phyloP scores from a whole-genome alignment of 345 rosid species.

The Euphorbia pulcherrima region DNA sequence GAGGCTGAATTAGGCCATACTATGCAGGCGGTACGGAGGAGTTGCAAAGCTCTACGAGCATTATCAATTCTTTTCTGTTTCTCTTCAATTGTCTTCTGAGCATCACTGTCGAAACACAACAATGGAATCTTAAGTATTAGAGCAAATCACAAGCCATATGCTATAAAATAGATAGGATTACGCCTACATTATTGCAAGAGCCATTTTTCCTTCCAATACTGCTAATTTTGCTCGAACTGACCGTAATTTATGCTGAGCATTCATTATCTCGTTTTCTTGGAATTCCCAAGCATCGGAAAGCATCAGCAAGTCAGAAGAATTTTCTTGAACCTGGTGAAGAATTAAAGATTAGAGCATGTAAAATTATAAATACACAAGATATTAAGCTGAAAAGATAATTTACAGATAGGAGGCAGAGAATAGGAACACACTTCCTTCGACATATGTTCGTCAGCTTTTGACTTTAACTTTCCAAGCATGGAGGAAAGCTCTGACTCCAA shows the following conservation, averaged over 20 bases:
- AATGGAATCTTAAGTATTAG: constrained; percentile 4
- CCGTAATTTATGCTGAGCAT: constrained; percentile 62
- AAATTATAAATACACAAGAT: background rate
- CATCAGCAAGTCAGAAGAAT: constrained; percentile 35
- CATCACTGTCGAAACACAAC: constrained; percentile 44
- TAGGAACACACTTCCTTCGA: constrained; percentile 39
- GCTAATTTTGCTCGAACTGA: constrained; percentile 78
- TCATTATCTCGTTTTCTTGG: constrained; percentile 70
- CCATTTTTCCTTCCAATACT: constrained; percentile 86
- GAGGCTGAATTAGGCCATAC: constrained; percentile 85
- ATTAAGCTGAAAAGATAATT: background rate
- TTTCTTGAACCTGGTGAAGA: constrained; percentile 34
- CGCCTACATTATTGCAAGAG: constrained; percentile 63
- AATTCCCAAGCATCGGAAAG: constrained; percentile 84
- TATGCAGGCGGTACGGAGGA: constrained; percentile 62
- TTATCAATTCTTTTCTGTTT: constrained; percentile 69
- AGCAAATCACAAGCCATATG: constrained; percentile 4
- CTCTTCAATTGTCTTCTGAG: constrained; percentile 64
- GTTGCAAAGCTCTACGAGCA: constrained; percentile 54
- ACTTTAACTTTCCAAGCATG: constrained; percentile 58
- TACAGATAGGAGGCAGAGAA: constrained; percentile 7
- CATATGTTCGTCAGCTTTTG: constrained; percentile 37
- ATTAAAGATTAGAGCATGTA: constrained; percentile 18
- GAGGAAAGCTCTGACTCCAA: constrained; percentile 77
- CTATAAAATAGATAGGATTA: constrained; percentile 12